Evolutionary conservation across 2,329 filamentous ascomycete species (phyloP).

Genomic region (Botrytis sinoallii): DNA sequence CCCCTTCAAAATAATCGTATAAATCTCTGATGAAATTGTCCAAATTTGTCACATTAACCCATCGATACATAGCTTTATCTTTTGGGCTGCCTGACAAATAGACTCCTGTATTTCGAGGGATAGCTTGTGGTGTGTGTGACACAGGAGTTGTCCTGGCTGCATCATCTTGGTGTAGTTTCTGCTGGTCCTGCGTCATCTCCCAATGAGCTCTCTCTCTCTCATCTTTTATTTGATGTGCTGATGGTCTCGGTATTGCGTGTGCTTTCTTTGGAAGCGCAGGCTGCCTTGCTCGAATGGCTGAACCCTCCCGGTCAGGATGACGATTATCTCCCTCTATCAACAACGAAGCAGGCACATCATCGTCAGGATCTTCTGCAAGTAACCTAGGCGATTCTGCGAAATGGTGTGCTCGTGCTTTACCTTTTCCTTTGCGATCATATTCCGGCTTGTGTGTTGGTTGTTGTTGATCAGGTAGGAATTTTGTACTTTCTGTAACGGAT

Average conservation of each 20-base stretch:
- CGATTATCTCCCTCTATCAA: conserved; percentile 54
- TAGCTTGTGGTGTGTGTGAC: conserved; percentile 35
- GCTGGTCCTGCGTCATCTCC: conserved; percentile 53
- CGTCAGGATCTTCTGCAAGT: conserved; percentile 37
- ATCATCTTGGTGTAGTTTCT: conserved; percentile 45
- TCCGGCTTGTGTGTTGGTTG: not conserved
- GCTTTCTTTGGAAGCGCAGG: conserved; percentile 26
- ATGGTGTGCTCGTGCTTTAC: conserved; percentile 27
- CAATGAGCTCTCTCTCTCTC: conserved; percentile 44
- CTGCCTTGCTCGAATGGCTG: conserved; percentile 27
- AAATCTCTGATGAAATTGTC: conserved; percentile 68
- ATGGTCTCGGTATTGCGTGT: conserved; percentile 42
- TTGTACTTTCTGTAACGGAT: conserved; percentile 37
- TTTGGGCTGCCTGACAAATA: conserved; percentile 50
- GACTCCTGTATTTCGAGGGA: conserved; percentile 49
- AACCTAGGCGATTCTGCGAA: conserved; percentile 37
- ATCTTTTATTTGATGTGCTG: conserved; percentile 43
- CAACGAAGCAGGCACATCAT: conserved; percentile 63
- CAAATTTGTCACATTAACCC: conserved; percentile 68
- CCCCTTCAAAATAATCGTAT: conserved; percentile 64
- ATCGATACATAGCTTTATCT: conserved; percentile 69
- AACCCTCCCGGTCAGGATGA: conserved; percentile 28
- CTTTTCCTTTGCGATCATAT: conserved; percentile 11
- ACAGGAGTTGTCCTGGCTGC: conserved; percentile 21
- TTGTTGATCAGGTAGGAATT: conserved; percentile 31